phyloP scores from a whole-genome alignment of 2,329 filamentous ascomycete species.

The Hypoxylon sp. region DNA sequence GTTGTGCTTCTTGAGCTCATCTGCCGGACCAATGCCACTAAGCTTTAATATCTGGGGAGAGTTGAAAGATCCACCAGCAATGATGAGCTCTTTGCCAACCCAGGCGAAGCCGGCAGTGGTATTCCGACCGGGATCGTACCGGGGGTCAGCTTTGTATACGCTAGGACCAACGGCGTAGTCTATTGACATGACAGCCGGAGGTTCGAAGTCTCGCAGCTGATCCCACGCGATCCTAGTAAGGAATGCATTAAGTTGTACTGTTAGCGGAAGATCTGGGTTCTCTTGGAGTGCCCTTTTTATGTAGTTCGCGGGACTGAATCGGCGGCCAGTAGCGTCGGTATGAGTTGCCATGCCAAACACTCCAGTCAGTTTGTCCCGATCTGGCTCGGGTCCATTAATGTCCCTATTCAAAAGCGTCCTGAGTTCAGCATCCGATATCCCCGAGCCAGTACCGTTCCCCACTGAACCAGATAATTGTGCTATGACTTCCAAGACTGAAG shows the following conservation, averaged over 20 bases:
- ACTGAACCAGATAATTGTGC: slow-evolving; percentile 30
- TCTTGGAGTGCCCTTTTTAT: slow-evolving; percentile 43
- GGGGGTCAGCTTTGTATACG: slow-evolving; percentile 46
- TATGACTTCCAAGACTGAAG: slow-evolving; percentile 37
- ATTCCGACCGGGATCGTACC: slow-evolving; percentile 46
- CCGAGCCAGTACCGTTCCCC: slow-evolving; percentile 34
- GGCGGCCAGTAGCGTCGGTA: slow-evolving; percentile 34
- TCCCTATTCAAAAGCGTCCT: slow-evolving; percentile 43
- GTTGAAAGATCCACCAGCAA: slow-evolving; percentile 67
- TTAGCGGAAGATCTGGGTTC: slow-evolving; percentile 43
- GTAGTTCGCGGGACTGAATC: slow-evolving; percentile 46
- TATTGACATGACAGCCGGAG: slow-evolving; percentile 46
- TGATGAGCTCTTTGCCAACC: slow-evolving; percentile 61
- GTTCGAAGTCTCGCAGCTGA: slow-evolving; percentile 36
- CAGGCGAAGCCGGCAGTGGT: slow-evolving; percentile 55
- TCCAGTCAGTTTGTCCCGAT: slow-evolving; percentile 45
- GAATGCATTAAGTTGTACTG: slow-evolving; percentile 39
- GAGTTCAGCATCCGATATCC: slow-evolving; percentile 41
- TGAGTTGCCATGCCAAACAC: slow-evolving; percentile 47
- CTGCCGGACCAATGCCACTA: slow-evolving; percentile 60
- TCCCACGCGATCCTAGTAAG: slow-evolving; percentile 48
- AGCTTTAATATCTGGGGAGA: slow-evolving; percentile 67
- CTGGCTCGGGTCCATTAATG: slow-evolving; percentile 41
- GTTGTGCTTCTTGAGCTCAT: slow-evolving; percentile 56
- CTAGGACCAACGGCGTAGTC: slow-evolving; percentile 45